phyloP scores from a whole-genome alignment of 1,284 basidiomycete species.

The Malassezia furfur region DNA sequence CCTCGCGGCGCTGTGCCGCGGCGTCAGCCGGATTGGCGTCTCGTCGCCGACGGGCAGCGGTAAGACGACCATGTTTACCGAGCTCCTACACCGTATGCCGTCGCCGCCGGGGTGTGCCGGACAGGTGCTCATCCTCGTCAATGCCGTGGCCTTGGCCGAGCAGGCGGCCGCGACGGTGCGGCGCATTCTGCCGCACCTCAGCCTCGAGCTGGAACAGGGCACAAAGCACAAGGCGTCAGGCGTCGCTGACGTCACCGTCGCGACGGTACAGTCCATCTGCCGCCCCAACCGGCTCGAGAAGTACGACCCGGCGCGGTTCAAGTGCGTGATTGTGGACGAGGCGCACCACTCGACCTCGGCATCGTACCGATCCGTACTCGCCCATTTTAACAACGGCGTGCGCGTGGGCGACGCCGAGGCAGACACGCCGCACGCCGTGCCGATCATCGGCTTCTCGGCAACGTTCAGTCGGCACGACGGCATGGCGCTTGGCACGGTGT shows the following conservation, averaged over 20 bases:
- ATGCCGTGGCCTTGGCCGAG: slow-evolving; percentile 73
- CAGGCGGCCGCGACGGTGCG: slow-evolving; percentile 72
- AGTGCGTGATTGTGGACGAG: slow-evolving; percentile 63
- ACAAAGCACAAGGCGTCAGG: slow-evolving; percentile 66
- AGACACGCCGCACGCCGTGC: slow-evolving; percentile 50
- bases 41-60: slow-evolving; percentile 74
- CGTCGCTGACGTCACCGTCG: slow-evolving; percentile 73
- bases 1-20: slow-evolving; percentile 60
- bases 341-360: slow-evolving; percentile 89
- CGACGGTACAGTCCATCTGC: slow-evolving; percentile 80
- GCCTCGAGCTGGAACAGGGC: slow-evolving; percentile 86
- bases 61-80: slow-evolving; percentile 74
- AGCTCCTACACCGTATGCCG: slow-evolving; percentile 30
- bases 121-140: slow-evolving; percentile 71
- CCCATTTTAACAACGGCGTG: slow-evolving; percentile 59
- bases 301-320: slow-evolving; percentile 64
- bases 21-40: slow-evolving; percentile 69
- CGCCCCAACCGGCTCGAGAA: slow-evolving; percentile 62
- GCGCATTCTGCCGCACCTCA: slow-evolving; percentile 62
- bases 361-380: slow-evolving; percentile 69
- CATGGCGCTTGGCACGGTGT: slow-evolving; percentile 74
- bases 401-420: background rate
- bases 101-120: slow-evolving; percentile 22
- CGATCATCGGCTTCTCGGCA: slow-evolving; percentile 87
- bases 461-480: slow-evolving; percentile 90